Percentiles rank a stretch among this genome's conserved stretches.
Evolutionary conservation across 352 stramenopile species (phyloP).

Genomic region (Phytophthora palmivora): DNA sequence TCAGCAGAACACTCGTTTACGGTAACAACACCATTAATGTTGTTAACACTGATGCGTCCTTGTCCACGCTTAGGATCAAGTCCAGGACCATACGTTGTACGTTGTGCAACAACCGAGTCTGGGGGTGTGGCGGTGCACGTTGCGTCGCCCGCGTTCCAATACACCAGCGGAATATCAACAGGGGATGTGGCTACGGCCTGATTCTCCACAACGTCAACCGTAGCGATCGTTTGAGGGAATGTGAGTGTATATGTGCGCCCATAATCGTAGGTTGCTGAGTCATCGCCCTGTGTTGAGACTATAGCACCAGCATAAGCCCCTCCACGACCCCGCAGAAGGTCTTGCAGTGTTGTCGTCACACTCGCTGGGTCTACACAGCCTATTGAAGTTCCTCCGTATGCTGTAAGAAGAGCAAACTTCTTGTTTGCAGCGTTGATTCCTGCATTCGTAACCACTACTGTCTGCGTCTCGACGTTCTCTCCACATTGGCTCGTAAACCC

Average conservation of each 20-base stretch:
- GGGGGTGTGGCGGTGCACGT: constrained; percentile 36
- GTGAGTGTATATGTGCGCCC: constrained; percentile 69
- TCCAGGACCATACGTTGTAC: constrained; percentile 57
- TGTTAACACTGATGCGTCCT: constrained; percentile 55
- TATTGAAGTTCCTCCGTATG: constrained; percentile 6
- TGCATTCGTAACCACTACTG: constrained; percentile 40
- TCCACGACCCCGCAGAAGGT: constrained; percentile 32
- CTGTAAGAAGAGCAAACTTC: constrained; percentile 17
- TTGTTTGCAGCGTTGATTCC: neutral
- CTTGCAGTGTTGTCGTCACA: constrained; percentile 25
- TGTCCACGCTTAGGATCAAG: constrained; percentile 57
- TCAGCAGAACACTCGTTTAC: constrained; percentile 64
- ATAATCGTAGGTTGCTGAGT: constrained; percentile 69
- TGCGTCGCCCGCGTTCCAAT: constrained; percentile 27
- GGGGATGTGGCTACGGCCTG: constrained; percentile 44
- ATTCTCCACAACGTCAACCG: constrained; percentile 31
- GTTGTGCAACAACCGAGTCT: constrained; percentile 33
- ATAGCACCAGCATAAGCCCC: constrained; percentile 36
- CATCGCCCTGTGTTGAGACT: constrained; percentile 56
- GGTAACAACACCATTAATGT: neutral
- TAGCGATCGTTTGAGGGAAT: constrained; percentile 58
- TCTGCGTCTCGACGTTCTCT: constrained; percentile 76
- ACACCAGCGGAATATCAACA: constrained; percentile 50
- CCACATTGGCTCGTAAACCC: constrained; percentile 87
- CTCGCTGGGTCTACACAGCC: constrained; percentile 18